Evolutionary conservation across 306 rosid genomes (phyloP), one percentile per base, ranked within the genome.

Genomic region (Fagus crenata): DNA sequence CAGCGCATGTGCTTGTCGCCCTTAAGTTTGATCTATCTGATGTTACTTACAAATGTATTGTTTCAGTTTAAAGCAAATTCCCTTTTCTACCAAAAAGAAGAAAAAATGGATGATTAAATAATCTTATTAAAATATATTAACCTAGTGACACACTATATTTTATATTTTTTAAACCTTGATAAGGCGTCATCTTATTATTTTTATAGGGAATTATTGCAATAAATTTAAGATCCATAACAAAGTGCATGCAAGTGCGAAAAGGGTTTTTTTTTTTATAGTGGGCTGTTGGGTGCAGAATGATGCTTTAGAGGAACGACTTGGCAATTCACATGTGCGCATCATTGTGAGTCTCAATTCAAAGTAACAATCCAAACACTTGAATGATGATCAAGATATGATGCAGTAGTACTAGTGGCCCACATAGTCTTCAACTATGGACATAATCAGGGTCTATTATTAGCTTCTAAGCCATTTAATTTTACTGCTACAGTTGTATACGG

Each of bases 281-380:
- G 59, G 75, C n/a, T 56, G 81, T 43, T 70, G 81, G 70, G 51
- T 41, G 53, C 81, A 43, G 59, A 78, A 78, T 70, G 71, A 78
- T 78, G 71, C 69, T 69, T 55, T 36, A 41, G 40, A 33, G 43
- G 75, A 69, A 58, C 17, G 55, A 43, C 64, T 76, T 8, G 58
- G 51, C 60, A 35, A 77, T 68, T 40, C 71, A 69, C 81, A 77
- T 69, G 81, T 37, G 31, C 17, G 61, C 70, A 78, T 78, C 81
- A 70, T 78, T 78, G 49, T 59, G 61, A 70, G 59, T 42, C 22
- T 69, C 59, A 35, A 55, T 54, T 33, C 9, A 49, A 53, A 51
- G 7, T 67, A 13, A 1, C 37, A 46, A 67, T 65, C 15, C 63
- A 65, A 76, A 18, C 5, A 12, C 58, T 53, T 37, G 18, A 65